phyloP scores from a whole-genome alignment of 2,329 filamentous ascomycete genomes.

The Exophiala spinifera region DNA sequence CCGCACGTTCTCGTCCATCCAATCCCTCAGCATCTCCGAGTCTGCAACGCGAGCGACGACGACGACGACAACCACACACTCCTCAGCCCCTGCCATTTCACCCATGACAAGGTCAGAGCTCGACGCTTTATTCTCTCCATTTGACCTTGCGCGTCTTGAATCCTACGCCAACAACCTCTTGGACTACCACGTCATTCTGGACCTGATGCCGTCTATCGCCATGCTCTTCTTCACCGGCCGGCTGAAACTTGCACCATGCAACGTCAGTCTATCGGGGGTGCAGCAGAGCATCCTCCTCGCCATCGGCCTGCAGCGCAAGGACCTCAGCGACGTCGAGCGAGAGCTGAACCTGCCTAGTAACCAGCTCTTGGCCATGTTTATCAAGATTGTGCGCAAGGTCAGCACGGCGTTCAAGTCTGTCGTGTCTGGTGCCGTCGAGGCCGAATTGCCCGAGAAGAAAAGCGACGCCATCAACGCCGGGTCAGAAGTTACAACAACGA shows the following conservation, averaged over 20 bases:
- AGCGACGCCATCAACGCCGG: constrained; percentile 43
- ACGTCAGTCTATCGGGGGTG: constrained; percentile 71
- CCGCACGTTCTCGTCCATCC: constrained; percentile 71
- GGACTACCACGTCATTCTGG: constrained; percentile 95
- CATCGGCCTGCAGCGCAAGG: constrained; percentile 86
- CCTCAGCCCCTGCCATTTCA: constrained; percentile 57
- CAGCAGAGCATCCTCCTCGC: constrained; percentile 87
- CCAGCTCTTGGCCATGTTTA: constrained; percentile 93
- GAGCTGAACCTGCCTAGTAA: constrained; percentile 71
- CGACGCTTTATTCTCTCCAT: constrained; percentile 76
- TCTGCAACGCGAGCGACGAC: constrained; percentile 58
- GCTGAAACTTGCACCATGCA: constrained; percentile 50
- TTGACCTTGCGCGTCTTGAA: constrained; percentile 91
- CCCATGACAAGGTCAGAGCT: constrained; percentile 71
- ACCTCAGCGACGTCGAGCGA: constrained; percentile 72
- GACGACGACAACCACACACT: constrained; percentile 12
- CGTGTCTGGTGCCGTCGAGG: constrained; percentile 69
- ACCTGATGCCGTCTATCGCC: constrained; percentile 81
- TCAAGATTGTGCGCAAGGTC: constrained; percentile 90
- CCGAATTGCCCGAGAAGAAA: constrained; percentile 59
- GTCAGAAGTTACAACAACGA: constrained; percentile 60
- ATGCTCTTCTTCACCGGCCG: constrained; percentile 80
- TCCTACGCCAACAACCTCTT: constrained; percentile 96
- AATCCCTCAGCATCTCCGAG: constrained; percentile 84
- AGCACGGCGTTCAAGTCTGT: constrained; percentile 72